Conservation (phyloP, 768 basidiomycete species). For the Mrakia hoshinonis region DNA sequence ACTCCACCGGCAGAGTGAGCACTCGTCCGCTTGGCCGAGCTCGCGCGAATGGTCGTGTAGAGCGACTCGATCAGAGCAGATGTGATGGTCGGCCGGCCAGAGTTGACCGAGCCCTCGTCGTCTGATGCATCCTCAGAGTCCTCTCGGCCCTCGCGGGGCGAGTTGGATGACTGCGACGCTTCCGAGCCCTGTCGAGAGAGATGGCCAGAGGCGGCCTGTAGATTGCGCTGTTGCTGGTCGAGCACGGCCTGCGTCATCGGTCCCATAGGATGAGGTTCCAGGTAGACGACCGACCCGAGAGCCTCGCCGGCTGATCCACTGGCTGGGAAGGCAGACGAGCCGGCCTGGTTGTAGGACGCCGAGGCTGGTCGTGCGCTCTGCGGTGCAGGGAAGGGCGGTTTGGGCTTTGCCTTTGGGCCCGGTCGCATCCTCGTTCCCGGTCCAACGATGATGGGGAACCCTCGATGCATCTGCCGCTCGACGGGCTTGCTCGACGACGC, state of each 20-base stretch:
- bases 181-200: no score
- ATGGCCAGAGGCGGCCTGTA: no score
- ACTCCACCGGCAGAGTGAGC: background rate
- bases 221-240: no score
- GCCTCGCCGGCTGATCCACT: no score
- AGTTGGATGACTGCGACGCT: no score
- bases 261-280: no score
- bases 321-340: no score
- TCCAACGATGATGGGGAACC: background rate
- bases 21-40: slow-evolving; percentile 17
- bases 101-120: background rate
- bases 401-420: slow-evolving; percentile 41
- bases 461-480: background rate
- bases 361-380: no score
- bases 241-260: no score
- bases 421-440: slow-evolving; percentile 38
- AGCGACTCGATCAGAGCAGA: slow-evolving; percentile 38
- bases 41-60: slow-evolving; percentile 35
- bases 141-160: no score
- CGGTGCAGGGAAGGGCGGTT: slow-evolving; percentile 36
- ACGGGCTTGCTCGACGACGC: background rate
- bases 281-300: no score
- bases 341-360: no score
- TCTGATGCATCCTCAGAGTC: slow-evolving; percentile 30
- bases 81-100: slow-evolving; percentile 30